phyloP scores from a whole-genome alignment of 2,329 filamentous ascomycete species.

The Fusarium tupiense region DNA sequence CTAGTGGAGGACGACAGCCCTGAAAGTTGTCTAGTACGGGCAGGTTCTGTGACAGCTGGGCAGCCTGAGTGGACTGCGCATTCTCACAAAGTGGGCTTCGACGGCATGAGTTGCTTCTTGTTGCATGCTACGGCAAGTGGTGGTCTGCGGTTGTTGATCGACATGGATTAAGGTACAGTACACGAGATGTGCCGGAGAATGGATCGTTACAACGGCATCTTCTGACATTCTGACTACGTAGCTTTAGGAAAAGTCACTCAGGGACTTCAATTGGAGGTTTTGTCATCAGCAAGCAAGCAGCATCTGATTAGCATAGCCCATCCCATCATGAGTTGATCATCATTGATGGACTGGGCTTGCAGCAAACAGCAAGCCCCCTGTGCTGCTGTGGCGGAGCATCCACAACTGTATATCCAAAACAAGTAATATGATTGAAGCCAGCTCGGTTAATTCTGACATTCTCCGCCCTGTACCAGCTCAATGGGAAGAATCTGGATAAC shows the following conservation, averaged over 20 bases:
- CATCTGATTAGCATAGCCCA: constrained; percentile 19
- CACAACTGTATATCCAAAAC: constrained; percentile 24
- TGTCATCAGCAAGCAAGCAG: neutral
- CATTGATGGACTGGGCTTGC: neutral
- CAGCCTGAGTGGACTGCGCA: neutral
- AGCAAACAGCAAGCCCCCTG: constrained; percentile 11
- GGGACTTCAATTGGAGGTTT: constrained; percentile 20
- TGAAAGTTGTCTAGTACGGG: neutral
- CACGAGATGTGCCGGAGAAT: constrained; percentile 8
- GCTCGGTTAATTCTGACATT: constrained; percentile 20
- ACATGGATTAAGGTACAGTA: constrained; percentile 19
- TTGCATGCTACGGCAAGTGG: neutral
- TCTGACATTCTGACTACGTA: constrained; percentile 4
- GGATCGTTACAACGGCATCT: constrained; percentile 19
- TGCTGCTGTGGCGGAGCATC: constrained; percentile 22
- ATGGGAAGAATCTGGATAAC: constrained; percentile 15
- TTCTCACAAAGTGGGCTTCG: neutral
- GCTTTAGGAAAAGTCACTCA: neutral
- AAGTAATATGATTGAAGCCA: constrained; percentile 14
- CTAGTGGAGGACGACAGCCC: constrained; percentile 21
- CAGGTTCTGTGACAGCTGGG: constrained; percentile 5
- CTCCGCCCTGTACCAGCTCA: constrained; percentile 10
- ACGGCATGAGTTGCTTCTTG: neutral
- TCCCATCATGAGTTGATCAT: constrained; percentile 7
- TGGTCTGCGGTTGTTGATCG: neutral